These are phyloP conservation scores for Omphalotus guepiniiformis DNA, from an alignment of 768 basidiomycete genomes.

Conservation along the genomic window DNA sequence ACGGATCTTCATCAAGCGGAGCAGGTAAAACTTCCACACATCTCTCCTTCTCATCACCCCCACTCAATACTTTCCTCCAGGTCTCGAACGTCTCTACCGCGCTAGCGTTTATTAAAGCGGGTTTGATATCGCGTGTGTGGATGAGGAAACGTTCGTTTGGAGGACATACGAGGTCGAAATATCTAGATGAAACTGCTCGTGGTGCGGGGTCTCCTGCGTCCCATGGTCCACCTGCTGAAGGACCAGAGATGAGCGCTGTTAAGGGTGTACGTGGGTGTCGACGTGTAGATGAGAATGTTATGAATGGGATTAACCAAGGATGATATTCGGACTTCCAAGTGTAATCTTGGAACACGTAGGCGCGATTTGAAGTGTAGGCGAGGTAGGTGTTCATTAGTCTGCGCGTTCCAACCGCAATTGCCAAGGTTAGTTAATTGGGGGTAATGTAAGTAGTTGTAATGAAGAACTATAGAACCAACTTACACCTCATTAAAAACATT, in stretches of 20 bases:
- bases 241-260: constrained; percentile 39
- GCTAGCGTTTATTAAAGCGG: constrained; percentile 21
- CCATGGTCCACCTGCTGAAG: constrained; percentile 40
- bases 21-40: constrained; percentile 43
- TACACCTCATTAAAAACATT: constrained; percentile 49
- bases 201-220: constrained; percentile 33
- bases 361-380: constrained; percentile 42
- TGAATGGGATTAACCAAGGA: constrained; percentile 35
- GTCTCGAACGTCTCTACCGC: constrained; percentile 33
- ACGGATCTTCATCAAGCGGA: constrained; percentile 31
- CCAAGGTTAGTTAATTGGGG: no score
- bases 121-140: constrained; percentile 36
- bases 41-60: constrained; percentile 36
- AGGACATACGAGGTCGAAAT: constrained; percentile 45
- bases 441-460: no score
- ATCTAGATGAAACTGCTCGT: constrained; percentile 38
- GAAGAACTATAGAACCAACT: no score
- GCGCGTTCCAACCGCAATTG: no score
- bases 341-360: constrained; percentile 47
- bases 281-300: no score
- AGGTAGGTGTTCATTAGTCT: constrained; percentile 49
- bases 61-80: constrained; percentile 37
- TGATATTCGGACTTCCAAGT: constrained; percentile 39
- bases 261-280: constrained; percentile 39
- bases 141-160: constrained; percentile 30